Conservation (phyloP, 805 yeast genomes). For the Candida endomychidarum region DNA sequence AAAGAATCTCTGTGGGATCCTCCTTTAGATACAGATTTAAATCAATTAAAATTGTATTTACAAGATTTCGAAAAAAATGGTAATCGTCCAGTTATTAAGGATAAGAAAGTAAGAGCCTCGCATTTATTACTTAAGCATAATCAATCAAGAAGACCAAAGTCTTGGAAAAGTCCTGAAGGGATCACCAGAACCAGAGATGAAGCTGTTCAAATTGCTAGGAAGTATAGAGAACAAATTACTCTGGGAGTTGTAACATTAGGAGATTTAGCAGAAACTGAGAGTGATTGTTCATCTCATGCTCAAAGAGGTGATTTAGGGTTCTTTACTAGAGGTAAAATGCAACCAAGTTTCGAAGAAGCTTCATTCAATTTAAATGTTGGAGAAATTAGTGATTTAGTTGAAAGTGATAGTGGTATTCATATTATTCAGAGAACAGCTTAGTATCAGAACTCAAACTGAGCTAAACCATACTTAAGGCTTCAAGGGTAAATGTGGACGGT, state of each 20-base stretch:
- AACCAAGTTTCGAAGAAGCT: slow-evolving; percentile 88
- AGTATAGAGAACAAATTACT: slow-evolving; percentile 56
- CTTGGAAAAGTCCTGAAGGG: slow-evolving; percentile 75
- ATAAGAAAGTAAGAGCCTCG: slow-evolving; percentile 69
- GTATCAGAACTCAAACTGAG: too few species aligned
- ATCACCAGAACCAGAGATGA: slow-evolving; percentile 83
- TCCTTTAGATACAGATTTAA: slow-evolving; percentile 77
- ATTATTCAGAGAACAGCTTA: slow-evolving; percentile 81
- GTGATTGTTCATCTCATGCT: slow-evolving; percentile 85
- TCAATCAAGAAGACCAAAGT: slow-evolving; percentile 84
- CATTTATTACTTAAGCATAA: slow-evolving; percentile 83
- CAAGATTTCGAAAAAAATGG: slow-evolving; percentile 32
- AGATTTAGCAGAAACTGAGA: slow-evolving; percentile 75
- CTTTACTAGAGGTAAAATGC: slow-evolving; percentile 92
- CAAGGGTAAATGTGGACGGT: too few species aligned
- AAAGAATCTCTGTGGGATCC: slow-evolving; percentile 87
- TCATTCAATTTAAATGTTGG: slow-evolving; percentile 81
- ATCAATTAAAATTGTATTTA: slow-evolving; percentile 56
- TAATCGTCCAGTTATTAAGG: slow-evolving; percentile 46
- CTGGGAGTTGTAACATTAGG: slow-evolving; percentile 66
- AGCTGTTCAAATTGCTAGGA: slow-evolving; percentile 63
- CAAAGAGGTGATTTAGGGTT: slow-evolving; percentile 91
- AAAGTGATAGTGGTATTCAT: slow-evolving; percentile 89
- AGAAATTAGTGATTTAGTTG: slow-evolving; percentile 78
- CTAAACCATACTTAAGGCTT: too few species aligned